These are phyloP conservation scores for Euryodendron excelsum DNA, from an alignment of 148 eudicot species.

Conservation along the genomic window DNA sequence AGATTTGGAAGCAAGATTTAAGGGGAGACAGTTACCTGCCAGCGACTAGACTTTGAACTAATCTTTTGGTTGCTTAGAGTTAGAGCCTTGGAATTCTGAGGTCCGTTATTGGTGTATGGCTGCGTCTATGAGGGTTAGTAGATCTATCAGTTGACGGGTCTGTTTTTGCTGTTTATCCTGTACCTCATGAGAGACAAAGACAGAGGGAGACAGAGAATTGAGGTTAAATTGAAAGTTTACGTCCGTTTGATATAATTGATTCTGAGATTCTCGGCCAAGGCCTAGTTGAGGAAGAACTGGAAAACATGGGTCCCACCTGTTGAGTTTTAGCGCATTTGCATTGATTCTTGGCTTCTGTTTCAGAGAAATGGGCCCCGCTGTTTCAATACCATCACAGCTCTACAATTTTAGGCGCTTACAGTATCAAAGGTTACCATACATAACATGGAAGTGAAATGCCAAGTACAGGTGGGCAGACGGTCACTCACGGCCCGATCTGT, in stretches of 20 bases:
- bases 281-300: neutral
- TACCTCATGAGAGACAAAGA: neutral
- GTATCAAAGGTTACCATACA: too few relatives aligned
- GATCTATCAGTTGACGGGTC: constrained; percentile 24
- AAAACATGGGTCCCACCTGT: neutral
- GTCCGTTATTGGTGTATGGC: neutral
- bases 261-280: neutral
- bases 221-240: neutral
- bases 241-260: neutral
- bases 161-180: constrained; percentile 4
- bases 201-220: constrained; percentile 9
- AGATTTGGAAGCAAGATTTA: constrained; percentile 20
- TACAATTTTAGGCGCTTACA: too few relatives aligned
- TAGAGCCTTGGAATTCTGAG: constrained; percentile 14
- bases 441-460: too few relatives aligned
- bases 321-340: too few relatives aligned
- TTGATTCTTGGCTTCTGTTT: too few relatives aligned
- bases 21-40: constrained; percentile 34
- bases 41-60: constrained; percentile 22
- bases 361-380: too few relatives aligned
- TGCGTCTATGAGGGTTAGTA: neutral
- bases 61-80: constrained; percentile 17
- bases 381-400: too few relatives aligned
- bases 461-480: too few relatives aligned
- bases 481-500: too few relatives aligned